Base-by-base conservation (phyloP, 2,329 filamentous ascomycete genomes). In the Penicillium sp. region DNA sequence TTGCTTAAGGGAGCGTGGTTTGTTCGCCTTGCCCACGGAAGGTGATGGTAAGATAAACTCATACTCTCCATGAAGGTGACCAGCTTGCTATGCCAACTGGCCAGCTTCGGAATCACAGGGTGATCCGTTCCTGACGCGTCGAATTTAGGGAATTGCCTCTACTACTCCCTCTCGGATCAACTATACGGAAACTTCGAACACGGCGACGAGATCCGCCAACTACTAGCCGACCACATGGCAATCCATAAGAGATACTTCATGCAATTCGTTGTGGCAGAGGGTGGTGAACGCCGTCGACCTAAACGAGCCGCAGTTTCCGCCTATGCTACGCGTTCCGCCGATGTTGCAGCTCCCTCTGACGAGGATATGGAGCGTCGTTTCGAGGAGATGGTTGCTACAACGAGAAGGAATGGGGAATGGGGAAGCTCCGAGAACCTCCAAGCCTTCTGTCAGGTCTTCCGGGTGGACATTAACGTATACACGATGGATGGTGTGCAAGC, bases 351-450 rank as follows among this genome's bases (percentile, higher is more conserved):
- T 48, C 71, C 73, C 23, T 80, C 82, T 19, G 71, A 77, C 49
- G 79, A 79, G 55, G 81, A 87, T 59, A 78, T 83, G 52, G 77
- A 85, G 65, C 79, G 81, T 63, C 81, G 85, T 64, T 81, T 87
- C 62, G 79, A 79, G 66, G 77, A 78, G 29, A 84, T 87, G 68
- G 75, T 89, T 11, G 72, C 78, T 56, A 76, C 78, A 52, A 88
- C 89, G 79, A 80, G 83, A 26, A 80, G 81, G 64, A 77, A 79
- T 26, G 83, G 83, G 48, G 82, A 82, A 34, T 89, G 83, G 72
- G 87, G 85, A 23, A 86, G 87, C 66, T 86, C 88, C 54, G 80
- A 87, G 74, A 86, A 89, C 71, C 81, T 90, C 40, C 79, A 81
- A 28, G 87, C 87, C 5, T 89, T 89, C 70, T 82, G 83, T 24